Base-by-base conservation (phyloP, 2,329 filamentous ascomycete species). In the Gremmenia infestans region DNA sequence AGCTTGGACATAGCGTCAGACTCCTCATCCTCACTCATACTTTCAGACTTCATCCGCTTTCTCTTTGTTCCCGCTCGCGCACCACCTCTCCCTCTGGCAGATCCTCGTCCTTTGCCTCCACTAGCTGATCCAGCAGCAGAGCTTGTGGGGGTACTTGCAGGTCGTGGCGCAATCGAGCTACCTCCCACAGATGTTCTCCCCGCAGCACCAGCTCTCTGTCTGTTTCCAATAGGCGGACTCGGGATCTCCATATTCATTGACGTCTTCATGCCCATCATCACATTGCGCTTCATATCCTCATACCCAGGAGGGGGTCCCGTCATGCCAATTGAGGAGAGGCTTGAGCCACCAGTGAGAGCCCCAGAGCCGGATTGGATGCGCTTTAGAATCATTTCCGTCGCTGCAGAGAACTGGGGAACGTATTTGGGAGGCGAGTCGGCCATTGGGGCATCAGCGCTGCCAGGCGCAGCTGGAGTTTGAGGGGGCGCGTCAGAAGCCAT, bases 331-430 rank as follows among this genome's bases (percentile, higher is more conserved):
- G 64, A 62, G 32, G 62, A 61, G 12, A 67, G 60, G 23, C 55
- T 63, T 15, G 59, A 58, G 12, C 60, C 54, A 28, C 47, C 45
- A 49, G 52, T 52, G 19, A 53, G 58, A 46, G 51, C 56, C 32
- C 28, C 28, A 32, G 37, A 15, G 37, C 68, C 66, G 19, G 66
- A 65, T 45, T 68, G 63, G 47, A 71, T 69, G 42, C 69, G 67
- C 60, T 70, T 68, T 37, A 71, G 63, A 37, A 71, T 71, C 68
- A 70, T 69, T 52, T 70, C 68, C 2, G 69, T 71, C 14, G 69
- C 60, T 39, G 68, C 69, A 60, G 68, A 70, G 60, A 71, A 70
- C 50, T 70, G 66, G 40, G 67, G 68, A 1, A 69, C 63, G 54
- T 69, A 70, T 63, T 68, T 67, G 7, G 65, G 63, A 57, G 66